A percentile compares a stretch with the other conserved stretches of the same genome.
phyloP scores from a whole-genome alignment of 306 rosid species.

The Styphnolobium japonicum region DNA sequence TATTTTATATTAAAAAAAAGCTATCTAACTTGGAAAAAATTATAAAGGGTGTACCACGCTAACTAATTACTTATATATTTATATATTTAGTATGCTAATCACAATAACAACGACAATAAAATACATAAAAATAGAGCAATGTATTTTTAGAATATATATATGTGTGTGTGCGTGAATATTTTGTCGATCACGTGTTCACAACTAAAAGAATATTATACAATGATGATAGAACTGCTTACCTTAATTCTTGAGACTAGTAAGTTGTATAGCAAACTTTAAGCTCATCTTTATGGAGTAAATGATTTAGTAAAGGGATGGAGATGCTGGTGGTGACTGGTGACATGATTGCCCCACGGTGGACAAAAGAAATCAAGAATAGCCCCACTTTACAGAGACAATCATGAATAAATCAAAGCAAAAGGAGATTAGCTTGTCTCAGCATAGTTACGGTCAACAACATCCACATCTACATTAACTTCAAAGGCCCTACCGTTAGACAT shows the following conservation, averaged over 20 bases:
- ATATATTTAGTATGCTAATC: neutral
- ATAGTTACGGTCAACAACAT: slow-evolving; percentile 23
- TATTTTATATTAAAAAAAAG: no score
- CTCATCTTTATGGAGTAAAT: slow-evolving; percentile 1
- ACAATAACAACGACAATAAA: neutral
- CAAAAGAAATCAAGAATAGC: slow-evolving; percentile 30
- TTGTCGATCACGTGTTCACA: neutral
- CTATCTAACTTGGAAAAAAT: no score
- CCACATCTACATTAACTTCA: slow-evolving; percentile 25
- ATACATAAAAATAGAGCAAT: neutral
- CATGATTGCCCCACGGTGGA: slow-evolving; percentile 19
- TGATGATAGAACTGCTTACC: neutral
- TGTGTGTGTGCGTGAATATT: no score
- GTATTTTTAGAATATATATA: no score
- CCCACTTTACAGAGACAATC: slow-evolving; percentile 32
- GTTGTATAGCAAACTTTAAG: neutral
- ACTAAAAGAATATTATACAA: neutral
- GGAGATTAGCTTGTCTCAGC: slow-evolving; percentile 13
- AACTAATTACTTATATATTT: neutral
- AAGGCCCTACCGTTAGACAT: slow-evolving; percentile 32
- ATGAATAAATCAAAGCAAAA: slow-evolving; percentile 22
- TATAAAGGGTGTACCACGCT: neutral
- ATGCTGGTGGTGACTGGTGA: neutral
- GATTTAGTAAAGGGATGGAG: neutral
- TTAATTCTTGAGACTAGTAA: slow-evolving; percentile 1